phyloP scores from a whole-genome alignment of 73 alveolate genomes.

The Paramecium pentaurelia region DNA sequence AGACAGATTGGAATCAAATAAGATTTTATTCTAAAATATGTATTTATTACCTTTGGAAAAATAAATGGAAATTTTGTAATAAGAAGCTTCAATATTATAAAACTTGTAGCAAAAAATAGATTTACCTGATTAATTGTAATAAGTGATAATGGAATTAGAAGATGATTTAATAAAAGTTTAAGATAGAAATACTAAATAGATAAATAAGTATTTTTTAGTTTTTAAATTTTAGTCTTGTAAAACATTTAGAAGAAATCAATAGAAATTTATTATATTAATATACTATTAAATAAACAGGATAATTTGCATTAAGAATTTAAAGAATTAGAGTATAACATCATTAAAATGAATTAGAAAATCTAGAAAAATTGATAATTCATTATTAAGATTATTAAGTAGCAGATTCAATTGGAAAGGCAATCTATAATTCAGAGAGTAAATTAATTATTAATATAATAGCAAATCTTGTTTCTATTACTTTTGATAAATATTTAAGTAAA shows the following conservation, averaged over 20 bases:
- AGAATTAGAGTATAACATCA: background rate
- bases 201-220: background rate
- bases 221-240: background rate
- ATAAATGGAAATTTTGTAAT: background rate
- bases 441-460: background rate
- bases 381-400: conserved; percentile 11
- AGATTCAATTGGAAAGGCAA: background rate
- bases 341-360: background rate
- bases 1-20: background rate
- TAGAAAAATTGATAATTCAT: background rate
- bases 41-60: background rate
- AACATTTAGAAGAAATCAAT: background rate
- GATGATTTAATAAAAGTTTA: background rate
- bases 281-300: background rate
- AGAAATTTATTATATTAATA: background rate
- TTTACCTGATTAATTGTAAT: background rate
- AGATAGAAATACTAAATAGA: background rate
- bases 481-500: background rate
- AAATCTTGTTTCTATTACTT: background rate
- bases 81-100: background rate
- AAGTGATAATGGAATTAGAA: background rate
- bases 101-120: background rate
- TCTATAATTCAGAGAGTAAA: background rate
- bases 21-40: background rate
- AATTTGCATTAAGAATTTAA: background rate